Evolutionary conservation across 1,139 yeast genomes (phyloP).

Genomic region (Magnusiomyces suaveolens): DNA sequence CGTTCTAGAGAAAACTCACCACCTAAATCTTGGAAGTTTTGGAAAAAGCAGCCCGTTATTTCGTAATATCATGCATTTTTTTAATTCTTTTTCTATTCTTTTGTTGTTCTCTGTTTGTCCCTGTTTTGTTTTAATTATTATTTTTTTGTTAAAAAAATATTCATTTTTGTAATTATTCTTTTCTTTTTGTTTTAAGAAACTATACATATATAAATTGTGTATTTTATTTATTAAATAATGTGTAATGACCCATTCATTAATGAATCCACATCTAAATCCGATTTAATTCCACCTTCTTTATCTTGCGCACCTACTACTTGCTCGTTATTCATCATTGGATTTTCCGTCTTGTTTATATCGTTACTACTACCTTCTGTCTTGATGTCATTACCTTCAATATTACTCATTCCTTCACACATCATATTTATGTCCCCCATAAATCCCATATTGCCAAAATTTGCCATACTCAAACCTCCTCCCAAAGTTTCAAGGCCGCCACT

Average conservation of each 20-base stretch:
- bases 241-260: background rate
- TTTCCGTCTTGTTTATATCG: background rate
- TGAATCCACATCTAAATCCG: background rate
- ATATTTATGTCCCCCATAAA: background rate
- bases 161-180: background rate
- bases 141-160: no score
- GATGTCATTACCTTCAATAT: background rate
- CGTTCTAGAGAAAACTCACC: background rate
- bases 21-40: background rate
- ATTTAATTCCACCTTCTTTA: background rate
- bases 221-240: background rate
- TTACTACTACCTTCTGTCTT: background rate
- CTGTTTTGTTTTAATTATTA: background rate
- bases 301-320: background rate
- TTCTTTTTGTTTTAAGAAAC: background rate
- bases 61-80: background rate
- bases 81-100: background rate
- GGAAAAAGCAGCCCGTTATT: background rate
- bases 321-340: background rate
- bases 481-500: background rate
- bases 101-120: background rate
- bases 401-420: background rate
- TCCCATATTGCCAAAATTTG: background rate
- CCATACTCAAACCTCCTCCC: background rate
- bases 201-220: background rate